phyloP scores from a whole-genome alignment of 371 early-diverging fungal species.

The Mortierella sp. region DNA sequence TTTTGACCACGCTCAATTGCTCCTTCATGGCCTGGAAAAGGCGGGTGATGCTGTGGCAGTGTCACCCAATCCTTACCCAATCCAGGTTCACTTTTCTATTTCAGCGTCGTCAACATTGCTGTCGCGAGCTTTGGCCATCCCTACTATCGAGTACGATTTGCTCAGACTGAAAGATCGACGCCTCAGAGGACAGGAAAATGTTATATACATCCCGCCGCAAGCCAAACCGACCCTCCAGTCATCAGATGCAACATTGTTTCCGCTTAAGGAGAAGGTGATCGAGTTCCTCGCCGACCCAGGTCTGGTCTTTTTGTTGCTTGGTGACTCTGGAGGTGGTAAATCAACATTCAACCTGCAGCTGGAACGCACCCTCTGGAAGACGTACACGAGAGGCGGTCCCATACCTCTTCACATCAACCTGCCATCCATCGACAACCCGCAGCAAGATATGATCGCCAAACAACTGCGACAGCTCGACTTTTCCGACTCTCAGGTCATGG shows the following conservation, averaged over 20 bases:
- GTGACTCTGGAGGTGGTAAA: neutral
- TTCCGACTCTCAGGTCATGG: neutral
- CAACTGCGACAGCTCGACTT: neutral
- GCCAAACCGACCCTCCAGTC: neutral
- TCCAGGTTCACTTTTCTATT: too few species aligned
- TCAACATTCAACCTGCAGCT: neutral
- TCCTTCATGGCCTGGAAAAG: neutral
- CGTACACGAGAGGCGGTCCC: too few species aligned
- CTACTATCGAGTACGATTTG: neutral
- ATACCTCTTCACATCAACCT: too few species aligned
- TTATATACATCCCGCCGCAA: neutral
- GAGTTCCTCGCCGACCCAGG: neutral
- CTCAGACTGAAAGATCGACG: neutral
- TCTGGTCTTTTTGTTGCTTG: neutral
- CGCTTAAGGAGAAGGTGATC: neutral
- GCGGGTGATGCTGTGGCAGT: too few species aligned
- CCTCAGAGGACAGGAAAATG: neutral
- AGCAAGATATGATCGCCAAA: neutral
- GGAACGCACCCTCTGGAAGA: neutral
- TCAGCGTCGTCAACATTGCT: too few species aligned
- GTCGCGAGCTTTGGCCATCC: too few species aligned
- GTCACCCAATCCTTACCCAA: too few species aligned
- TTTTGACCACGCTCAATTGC: neutral
- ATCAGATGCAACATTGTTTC: neutral
- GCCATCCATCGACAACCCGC: neutral